Evolutionary conservation across 441 rosid genomes (phyloP), one percentile per base, ranked within the genome.

Genomic region (Daphne laureola): DNA sequence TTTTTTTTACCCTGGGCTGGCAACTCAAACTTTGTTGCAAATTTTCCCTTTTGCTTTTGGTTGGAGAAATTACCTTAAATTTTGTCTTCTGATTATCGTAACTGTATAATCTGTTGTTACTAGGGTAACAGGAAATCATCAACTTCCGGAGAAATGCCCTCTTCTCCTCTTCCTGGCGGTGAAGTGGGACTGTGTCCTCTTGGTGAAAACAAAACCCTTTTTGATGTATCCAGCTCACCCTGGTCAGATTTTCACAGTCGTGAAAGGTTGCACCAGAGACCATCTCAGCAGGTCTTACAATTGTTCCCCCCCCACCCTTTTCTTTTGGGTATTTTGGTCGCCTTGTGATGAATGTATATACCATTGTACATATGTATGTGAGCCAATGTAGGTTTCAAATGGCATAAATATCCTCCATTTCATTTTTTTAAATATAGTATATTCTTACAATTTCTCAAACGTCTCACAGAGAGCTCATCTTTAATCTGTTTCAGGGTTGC

Each of bases 241-340:
- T 53, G 90, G 74, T 75, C 84, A 61, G 81, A 66, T 79, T 94
- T 90, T 74, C 98, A 94, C 62, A 58, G 69, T 52, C 67, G 54
- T 54, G 98, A 94, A 80, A 81, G 88, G 74, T 62, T 75, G 61
- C 78, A 71, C 57, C 80, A 85, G 41, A 78, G 74, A 58, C 69
- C 62, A 36, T 59, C 79, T 26, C 53, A 46, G 66, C 81, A 83
- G 99, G 99, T 90, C 58, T 62, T 68, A 68, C 23, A 57, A 47
- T 61, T 49, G 35, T 36, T 31, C 14, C 25, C 25, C 25, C 25
- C 2, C 25, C 25, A n/a, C n/a, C n/a, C n/a, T n/a, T 23, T 2
- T 46, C 15, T 12, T 12, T 5, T 46, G 13, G 16, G 49, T 25
- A 47, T 47, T 11, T 16, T 47, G 25, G 9, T 18, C 26, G 0